Evolutionary conservation across 495 filamentous ascomycete species (phyloP).

Genomic region (Trichoderma reesei): DNA sequence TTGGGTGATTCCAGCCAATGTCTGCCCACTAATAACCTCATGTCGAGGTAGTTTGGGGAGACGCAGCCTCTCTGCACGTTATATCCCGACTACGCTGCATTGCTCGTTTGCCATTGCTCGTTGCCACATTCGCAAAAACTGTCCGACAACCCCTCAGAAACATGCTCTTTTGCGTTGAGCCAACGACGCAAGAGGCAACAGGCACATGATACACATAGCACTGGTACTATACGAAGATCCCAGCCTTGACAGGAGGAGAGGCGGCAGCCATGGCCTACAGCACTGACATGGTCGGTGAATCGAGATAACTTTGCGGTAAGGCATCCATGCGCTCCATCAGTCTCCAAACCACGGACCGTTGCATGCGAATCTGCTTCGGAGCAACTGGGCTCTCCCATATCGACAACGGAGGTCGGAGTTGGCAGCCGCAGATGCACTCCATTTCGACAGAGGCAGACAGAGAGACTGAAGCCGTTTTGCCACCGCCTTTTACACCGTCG

Average conservation of each 20-base stretch:
- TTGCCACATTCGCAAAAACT: not conserved
- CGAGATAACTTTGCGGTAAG: not conserved
- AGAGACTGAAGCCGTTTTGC: not conserved
- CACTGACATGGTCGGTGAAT: constrained; percentile 1
- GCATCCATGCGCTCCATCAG: not conserved
- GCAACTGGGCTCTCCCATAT: not conserved
- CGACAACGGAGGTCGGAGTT: not conserved
- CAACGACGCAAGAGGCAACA: not conserved
- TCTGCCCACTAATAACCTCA: not conserved
- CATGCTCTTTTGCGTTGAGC: not conserved
- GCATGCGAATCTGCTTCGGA: not conserved
- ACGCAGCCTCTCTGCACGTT: not conserved
- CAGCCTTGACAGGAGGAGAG: not conserved
- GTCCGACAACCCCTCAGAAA: not conserved
- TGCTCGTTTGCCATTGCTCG: not conserved
- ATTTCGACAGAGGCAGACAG: not conserved
- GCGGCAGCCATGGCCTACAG: not conserved
- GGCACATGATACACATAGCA: not conserved
- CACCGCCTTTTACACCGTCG: constrained; percentile 8
- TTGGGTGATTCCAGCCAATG: not conserved
- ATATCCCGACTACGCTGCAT: not conserved
- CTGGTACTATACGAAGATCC: not conserved
- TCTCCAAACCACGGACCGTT: too few relatives aligned
- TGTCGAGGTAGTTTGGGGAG: not conserved
- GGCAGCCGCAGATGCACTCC: not conserved